Percentiles rank a stretch among this genome's conserved stretches.
Evolutionary conservation across 202 grass and related monocot genomes (phyloP).

Genomic region (Carex sylvatica): DNA sequence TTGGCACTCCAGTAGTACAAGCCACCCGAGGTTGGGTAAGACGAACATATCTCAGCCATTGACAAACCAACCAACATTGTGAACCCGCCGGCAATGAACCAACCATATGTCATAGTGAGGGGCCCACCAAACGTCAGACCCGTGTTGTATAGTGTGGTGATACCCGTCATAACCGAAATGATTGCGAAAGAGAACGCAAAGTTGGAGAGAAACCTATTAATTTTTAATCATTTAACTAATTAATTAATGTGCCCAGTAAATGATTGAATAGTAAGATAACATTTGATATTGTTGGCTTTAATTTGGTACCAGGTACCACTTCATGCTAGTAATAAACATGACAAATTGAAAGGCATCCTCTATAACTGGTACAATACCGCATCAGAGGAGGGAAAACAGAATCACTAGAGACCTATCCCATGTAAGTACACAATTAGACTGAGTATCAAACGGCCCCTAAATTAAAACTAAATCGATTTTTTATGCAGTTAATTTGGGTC

Average conservation of each 20-base stretch:
- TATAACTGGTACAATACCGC: not conserved
- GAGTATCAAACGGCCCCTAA: not conserved
- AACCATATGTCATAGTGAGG: constrained; percentile 69
- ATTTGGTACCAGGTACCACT: not conserved
- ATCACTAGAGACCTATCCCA: not conserved
- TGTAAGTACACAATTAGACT: no score
- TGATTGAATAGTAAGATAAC: not conserved
- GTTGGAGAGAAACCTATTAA: constrained; percentile 61
- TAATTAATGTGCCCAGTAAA: not conserved
- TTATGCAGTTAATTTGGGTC: no score
- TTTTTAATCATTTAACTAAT: not conserved
- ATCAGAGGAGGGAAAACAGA: not conserved
- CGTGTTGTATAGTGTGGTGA: constrained; percentile 86
- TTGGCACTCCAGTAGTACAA: constrained; percentile 91
- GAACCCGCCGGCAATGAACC: constrained; percentile 75
- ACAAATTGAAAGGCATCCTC: no score
- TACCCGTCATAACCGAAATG: constrained; percentile 80
- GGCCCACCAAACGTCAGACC: constrained; percentile 74
- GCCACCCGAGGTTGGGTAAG: constrained; percentile 77
- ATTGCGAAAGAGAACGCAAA: constrained; percentile 89
- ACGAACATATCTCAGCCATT: constrained; percentile 98
- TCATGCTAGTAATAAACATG: no score
- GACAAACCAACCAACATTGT: constrained; percentile 62
- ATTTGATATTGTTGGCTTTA: not conserved
- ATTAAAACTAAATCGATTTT: no score